These are phyloP conservation scores for Rosellinia necatrix DNA, from an alignment of 2,329 filamentous ascomycete species.

Conservation along the genomic window DNA sequence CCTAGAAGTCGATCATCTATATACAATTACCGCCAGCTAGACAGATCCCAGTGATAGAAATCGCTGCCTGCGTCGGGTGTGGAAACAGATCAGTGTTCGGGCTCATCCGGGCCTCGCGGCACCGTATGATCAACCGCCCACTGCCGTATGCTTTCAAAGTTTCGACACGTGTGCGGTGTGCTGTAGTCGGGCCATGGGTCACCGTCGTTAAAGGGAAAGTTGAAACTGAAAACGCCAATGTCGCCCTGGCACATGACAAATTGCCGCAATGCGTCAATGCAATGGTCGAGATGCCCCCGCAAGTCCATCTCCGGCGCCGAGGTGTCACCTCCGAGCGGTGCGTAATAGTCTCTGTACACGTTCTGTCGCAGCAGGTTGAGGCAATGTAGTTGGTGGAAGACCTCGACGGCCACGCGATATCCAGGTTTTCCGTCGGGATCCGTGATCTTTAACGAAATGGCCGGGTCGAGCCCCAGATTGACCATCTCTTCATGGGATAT, in stretches of 20 bases:
- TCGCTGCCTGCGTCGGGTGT: not conserved
- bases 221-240: slow-evolving; percentile 59
- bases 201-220: slow-evolving; percentile 51
- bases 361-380: slow-evolving; percentile 54
- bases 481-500: slow-evolving; percentile 58
- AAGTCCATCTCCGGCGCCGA: slow-evolving; percentile 48
- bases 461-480: slow-evolving; percentile 56
- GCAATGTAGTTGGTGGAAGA: slow-evolving; percentile 61
- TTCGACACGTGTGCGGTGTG: slow-evolving; percentile 57
- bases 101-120: slow-evolving; percentile 38
- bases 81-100: slow-evolving; percentile 35
- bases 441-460: slow-evolving; percentile 57
- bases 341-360: slow-evolving; percentile 55
- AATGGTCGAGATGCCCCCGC: slow-evolving; percentile 56
- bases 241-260: slow-evolving; percentile 61
- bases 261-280: slow-evolving; percentile 57
- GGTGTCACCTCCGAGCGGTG: slow-evolving; percentile 53
- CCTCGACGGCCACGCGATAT: slow-evolving; percentile 63
- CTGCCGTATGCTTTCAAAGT: slow-evolving; percentile 55
- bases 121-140: slow-evolving; percentile 60
- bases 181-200: slow-evolving; percentile 61
- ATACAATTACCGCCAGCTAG: not conserved
- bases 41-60: too few species aligned
- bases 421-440: slow-evolving; percentile 62
- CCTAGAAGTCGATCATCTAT: not conserved